A percentile compares a stretch with the other conserved stretches of the same genome.
These are phyloP conservation scores for Daldinia childiae DNA, from an alignment of 495 filamentous ascomycete species.

Conservation along the genomic window DNA sequence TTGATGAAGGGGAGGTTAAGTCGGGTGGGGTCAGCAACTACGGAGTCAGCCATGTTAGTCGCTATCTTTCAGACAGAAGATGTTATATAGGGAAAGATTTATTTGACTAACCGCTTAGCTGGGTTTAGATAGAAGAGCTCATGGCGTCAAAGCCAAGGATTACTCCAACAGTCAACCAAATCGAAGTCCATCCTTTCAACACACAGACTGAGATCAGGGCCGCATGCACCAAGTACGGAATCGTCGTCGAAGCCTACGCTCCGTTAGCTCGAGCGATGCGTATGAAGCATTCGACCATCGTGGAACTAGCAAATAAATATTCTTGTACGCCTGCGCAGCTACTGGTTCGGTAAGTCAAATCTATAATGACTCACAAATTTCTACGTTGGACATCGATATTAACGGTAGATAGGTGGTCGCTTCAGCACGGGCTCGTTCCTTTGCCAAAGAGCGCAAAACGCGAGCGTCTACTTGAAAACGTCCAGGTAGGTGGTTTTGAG, in stretches of 20 bases:
- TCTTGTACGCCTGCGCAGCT: conserved; percentile 68
- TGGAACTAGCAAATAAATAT: conserved; percentile 65
- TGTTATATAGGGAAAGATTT: background rate
- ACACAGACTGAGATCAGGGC: conserved; percentile 65
- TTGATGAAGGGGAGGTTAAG: conserved; percentile 66
- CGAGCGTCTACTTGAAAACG: conserved; percentile 71
- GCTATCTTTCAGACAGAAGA: background rate
- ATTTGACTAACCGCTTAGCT: conserved; percentile 6
- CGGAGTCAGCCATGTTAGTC: conserved; percentile 69
- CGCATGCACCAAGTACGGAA: conserved; percentile 63
- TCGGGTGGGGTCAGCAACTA: conserved; percentile 74
- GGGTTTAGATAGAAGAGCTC: conserved; percentile 67
- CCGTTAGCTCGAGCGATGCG: conserved; percentile 67
- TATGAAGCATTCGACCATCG: conserved; percentile 63
- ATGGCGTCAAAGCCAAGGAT: conserved; percentile 62
- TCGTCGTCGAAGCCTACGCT: conserved; percentile 72
- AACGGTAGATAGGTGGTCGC: conserved; percentile 59
- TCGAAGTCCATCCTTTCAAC: conserved; percentile 77
- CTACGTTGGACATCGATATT: background rate
- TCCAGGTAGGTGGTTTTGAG: conserved; percentile 70
- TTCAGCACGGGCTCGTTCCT: conserved; percentile 77
- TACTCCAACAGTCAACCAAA: conserved; percentile 70
- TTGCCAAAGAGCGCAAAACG: conserved; percentile 76
- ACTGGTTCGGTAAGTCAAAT: conserved; percentile 57
- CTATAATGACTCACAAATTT: background rate